A percentile compares a stretch with the other conserved stretches of the same genome.
phyloP scores from a whole-genome alignment of 176 grass and related monocot species.

The Eragrostis nindensis region DNA sequence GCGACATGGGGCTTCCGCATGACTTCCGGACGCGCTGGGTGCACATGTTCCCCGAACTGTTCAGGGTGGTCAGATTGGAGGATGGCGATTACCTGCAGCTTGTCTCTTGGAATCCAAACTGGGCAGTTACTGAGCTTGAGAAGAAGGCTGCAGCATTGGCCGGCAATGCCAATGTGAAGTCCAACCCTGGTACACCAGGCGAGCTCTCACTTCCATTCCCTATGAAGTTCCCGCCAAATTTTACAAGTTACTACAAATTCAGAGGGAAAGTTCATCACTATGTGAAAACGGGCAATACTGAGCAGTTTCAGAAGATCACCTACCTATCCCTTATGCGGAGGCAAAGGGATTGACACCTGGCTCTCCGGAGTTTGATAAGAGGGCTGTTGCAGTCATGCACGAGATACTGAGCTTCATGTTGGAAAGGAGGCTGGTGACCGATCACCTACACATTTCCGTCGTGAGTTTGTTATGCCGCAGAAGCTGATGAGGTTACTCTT shows the following conservation, averaged over 20 bases:
- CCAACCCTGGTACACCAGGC: conserved; percentile 37
- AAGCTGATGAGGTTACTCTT: conserved; percentile 83
- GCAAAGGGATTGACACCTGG: conserved; percentile 60
- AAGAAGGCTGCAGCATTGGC: conserved; percentile 49
- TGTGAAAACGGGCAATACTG: conserved; percentile 52
- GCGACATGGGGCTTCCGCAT: conserved; percentile 73
- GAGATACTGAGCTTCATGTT: conserved; percentile 85
- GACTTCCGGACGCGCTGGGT: conserved; percentile 75
- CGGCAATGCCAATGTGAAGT: conserved; percentile 11
- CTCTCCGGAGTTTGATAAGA: conserved; percentile 79
- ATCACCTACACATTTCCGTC: conserved; percentile 85
- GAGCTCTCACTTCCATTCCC: conserved; percentile 75
- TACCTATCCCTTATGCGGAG: conserved; percentile 82
- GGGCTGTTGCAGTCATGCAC: conserved; percentile 83
- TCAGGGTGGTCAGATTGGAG: conserved; percentile 56
- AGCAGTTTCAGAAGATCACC: conserved; percentile 65
- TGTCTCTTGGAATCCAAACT: conserved; percentile 71
- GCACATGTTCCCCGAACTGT: conserved; percentile 72
- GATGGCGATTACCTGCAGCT: conserved; percentile 74
- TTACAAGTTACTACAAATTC: conserved; percentile 63
- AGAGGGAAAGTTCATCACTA: conserved; percentile 60
- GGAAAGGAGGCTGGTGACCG: conserved; percentile 87
- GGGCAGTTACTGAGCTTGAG: conserved; percentile 81
- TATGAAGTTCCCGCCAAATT: conserved; percentile 75
- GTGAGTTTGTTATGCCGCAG: conserved; percentile 93